phyloP scores from a whole-genome alignment of 495 filamentous ascomycete genomes.

The Tuber melanosporum region DNA sequence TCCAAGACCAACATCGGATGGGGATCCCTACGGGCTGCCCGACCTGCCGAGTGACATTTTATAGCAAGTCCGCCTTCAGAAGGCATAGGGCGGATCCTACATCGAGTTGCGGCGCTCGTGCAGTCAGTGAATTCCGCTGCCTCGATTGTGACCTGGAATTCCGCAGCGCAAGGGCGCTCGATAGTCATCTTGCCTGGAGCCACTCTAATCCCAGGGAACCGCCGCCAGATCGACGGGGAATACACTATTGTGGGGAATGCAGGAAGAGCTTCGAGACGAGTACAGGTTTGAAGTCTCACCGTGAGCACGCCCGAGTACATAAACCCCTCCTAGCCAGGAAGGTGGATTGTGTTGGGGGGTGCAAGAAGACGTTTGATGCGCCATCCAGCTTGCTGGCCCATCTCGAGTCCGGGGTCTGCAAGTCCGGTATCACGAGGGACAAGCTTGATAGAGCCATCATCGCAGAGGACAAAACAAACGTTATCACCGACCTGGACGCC shows the following conservation, averaged over 20 bases:
- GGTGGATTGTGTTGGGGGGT: conserved; percentile 20
- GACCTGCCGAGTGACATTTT: not conserved
- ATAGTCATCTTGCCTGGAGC: not conserved
- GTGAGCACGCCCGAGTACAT: conserved; percentile 6
- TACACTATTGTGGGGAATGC: conserved; percentile 13
- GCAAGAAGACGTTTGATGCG: conserved; percentile 12
- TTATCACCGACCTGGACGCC: conserved; percentile 23
- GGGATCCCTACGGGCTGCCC: not conserved
- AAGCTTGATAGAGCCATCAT: conserved; percentile 33
- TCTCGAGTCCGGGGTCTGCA: conserved; percentile 24
- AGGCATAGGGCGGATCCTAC: not conserved
- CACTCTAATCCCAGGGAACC: conserved; percentile 18
- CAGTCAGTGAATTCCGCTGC: conserved; percentile 14
- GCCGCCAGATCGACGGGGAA: not conserved
- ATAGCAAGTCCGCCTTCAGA: not conserved
- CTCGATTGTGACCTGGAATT: conserved; percentile 27
- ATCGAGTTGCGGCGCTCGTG: not conserved
- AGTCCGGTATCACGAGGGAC: conserved; percentile 21
- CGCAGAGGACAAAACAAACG: conserved; percentile 21
- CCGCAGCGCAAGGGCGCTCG: not conserved
- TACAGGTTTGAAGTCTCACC: conserved; percentile 3
- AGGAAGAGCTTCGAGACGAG: conserved; percentile 8
- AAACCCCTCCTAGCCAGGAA: conserved; percentile 8
- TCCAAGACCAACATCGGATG: not conserved
- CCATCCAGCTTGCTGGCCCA: conserved; percentile 25